Base-by-base conservation (phyloP, 2,329 filamentous ascomycete genomes). In the Chalaropsis thielavioides region DNA sequence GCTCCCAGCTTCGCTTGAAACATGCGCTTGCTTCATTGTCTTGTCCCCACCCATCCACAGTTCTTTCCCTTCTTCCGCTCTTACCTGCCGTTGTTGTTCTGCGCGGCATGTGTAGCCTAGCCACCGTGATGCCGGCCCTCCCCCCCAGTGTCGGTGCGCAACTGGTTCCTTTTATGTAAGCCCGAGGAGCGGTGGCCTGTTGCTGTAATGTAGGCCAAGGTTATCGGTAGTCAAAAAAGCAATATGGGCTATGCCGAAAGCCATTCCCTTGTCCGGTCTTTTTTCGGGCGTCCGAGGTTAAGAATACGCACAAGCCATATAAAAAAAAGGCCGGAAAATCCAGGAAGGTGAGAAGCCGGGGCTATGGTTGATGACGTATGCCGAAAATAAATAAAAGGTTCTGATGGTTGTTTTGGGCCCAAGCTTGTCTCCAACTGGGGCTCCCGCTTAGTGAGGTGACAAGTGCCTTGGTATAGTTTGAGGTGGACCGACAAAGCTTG, bases 261-360 rank as follows among this genome's bases (percentile, higher is more conserved):
- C 27, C 54, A 35, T 35, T 35, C 27, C 31, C 54, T 58, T 17
- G 19, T 58, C 54, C 54, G 54, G 54, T 58, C 54, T 58, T 58
- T 58, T 58, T 58, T 58, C 54, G 54, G 54, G 24, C 54, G 15
- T 58, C 54, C 54, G n/a, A 38, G 13, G 27, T 38, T 38, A 38
- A 8, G 3, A 38, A 38, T 38, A 58, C 35, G 54, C 54, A 58
- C 27, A 58, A 58, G 7, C 54, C 54, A 58, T 51, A 58, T 10
- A 54, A 54, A 46, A 46, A 31, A 54, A 27, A 58, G 54, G 54
- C 54, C 54, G 54, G 54, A n/a, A 58, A 58, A 58, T 58, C 15
- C 54, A 58, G 54, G 54, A 58, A 58, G 27, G 54, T 38, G 17
- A n/a, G 24, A 35, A 19, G 24, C 54, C 31, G 27, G 15, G 54